Evolutionary conservation across 2,329 filamentous ascomycete species (phyloP).

Genomic region (Tolypocladium ophioglossoides): DNA sequence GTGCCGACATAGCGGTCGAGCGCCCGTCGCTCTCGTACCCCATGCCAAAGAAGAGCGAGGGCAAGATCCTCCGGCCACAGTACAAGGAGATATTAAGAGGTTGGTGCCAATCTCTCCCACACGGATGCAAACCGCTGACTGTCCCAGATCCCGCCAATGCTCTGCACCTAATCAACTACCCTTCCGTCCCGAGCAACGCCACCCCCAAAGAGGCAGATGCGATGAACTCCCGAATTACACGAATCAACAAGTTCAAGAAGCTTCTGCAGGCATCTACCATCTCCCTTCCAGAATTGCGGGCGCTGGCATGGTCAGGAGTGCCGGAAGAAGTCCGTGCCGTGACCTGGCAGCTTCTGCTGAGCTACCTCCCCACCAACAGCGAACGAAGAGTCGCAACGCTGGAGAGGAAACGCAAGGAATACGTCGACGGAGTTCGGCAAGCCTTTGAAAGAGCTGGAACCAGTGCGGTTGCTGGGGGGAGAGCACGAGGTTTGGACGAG

Average conservation of each 20-base stretch:
- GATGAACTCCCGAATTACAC: conserved; percentile 75
- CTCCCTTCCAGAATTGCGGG: conserved; percentile 69
- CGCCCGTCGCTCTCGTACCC: conserved; percentile 75
- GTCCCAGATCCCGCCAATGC: conserved; percentile 75
- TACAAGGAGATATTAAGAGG: conserved; percentile 90
- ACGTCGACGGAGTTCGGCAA: conserved; percentile 78
- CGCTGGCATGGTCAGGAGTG: conserved; percentile 86
- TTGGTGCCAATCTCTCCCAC: conserved; percentile 16
- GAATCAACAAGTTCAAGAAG: conserved; percentile 98
- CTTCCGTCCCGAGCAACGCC: conserved; percentile 61
- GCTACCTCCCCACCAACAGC: conserved; percentile 93
- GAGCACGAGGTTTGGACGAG: conserved; percentile 69
- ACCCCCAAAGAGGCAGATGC: conserved; percentile 76
- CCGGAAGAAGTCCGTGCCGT: conserved; percentile 94
- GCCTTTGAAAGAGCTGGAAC: conserved; percentile 56
- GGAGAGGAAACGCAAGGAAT: conserved; percentile 92
- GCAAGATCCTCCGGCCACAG: conserved; percentile 91
- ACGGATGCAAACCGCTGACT: neutral
- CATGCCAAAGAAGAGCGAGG: conserved; percentile 78
- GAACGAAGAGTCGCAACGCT: conserved; percentile 83
- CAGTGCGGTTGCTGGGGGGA: conserved; percentile 26
- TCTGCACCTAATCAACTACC: conserved; percentile 85
- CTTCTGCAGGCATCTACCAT: conserved; percentile 89
- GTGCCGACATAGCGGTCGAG: conserved; percentile 89
- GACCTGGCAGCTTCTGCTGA: conserved; percentile 95